phyloP scores from a whole-genome alignment of 345 rosid species.

The Populus tremula region DNA sequence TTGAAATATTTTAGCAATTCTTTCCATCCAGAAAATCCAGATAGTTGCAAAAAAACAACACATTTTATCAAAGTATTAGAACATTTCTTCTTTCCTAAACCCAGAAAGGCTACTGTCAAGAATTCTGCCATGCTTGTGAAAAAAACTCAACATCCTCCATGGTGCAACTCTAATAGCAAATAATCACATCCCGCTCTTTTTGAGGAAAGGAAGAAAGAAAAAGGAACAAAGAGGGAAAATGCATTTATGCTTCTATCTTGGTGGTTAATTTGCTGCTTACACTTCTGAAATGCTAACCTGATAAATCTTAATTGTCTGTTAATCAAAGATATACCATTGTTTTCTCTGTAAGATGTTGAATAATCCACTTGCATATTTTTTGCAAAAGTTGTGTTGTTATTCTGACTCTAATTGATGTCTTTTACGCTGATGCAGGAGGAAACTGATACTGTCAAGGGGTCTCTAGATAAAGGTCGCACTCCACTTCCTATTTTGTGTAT shows the following conservation, averaged over 20 bases:
- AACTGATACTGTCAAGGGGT: constrained; percentile 40
- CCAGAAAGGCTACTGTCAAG: neutral
- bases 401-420: neutral
- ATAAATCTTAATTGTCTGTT: neutral
- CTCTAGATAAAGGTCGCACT: constrained; percentile 42
- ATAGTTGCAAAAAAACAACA: neutral
- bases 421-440: constrained; percentile 9
- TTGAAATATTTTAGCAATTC: neutral
- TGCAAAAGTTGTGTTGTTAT: neutral
- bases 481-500: constrained; percentile 77
- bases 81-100: neutral
- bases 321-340: neutral
- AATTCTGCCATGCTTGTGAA: neutral
- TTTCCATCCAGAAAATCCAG: neutral
- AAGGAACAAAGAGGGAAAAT: neutral
- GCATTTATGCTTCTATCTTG: neutral
- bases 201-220: neutral
- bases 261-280: neutral
- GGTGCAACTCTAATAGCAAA: neutral
- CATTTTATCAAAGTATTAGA: neutral
- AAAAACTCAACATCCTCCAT: neutral
- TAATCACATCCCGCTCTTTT: neutral
- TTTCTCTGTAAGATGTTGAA: neutral
- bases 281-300: neutral
- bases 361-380: neutral